Percentiles rank a stretch among this genome's conserved stretches.
Conservation (phyloP, 768 basidiomycete species). For the Suillus lakei region DNA sequence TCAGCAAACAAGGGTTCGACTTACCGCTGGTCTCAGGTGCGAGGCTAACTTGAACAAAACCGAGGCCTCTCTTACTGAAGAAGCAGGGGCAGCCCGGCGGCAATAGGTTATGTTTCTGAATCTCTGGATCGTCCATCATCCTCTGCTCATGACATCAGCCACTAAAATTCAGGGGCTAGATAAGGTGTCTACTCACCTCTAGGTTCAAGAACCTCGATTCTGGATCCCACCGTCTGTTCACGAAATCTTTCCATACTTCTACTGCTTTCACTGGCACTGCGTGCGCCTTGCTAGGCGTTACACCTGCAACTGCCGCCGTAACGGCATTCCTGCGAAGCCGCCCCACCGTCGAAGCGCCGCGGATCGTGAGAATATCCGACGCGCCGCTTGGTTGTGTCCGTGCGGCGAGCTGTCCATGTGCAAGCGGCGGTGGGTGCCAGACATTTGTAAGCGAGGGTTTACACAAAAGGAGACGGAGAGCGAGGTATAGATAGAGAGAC, state of each 20-base stretch:
- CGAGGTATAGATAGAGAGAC: slow-evolving; percentile 17
- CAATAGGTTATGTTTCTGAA: slow-evolving; percentile 71
- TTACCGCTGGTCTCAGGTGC: slow-evolving; percentile 75
- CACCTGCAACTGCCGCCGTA: slow-evolving; percentile 26
- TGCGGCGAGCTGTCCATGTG: slow-evolving; percentile 43
- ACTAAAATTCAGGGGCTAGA: neutral
- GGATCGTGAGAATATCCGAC: slow-evolving; percentile 64
- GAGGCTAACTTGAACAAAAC: slow-evolving; percentile 91
- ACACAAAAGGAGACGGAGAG: slow-evolving; percentile 33
- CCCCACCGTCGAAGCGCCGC: slow-evolving; percentile 64
- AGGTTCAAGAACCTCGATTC: slow-evolving; percentile 77
- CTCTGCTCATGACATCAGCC: slow-evolving; percentile 49
- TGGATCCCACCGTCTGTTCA: slow-evolving; percentile 73
- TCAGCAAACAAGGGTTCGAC: slow-evolving; percentile 16
- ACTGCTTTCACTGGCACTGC: slow-evolving; percentile 45
- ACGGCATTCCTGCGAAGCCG: slow-evolving; percentile 67
- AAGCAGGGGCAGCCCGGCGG: slow-evolving; percentile 73
- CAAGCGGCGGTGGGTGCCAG: slow-evolving; percentile 32
- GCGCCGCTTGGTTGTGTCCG: slow-evolving; percentile 41
- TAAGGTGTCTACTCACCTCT: slow-evolving; percentile 61
- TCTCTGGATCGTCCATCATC: slow-evolving; percentile 76
- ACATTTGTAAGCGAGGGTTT: slow-evolving; percentile 22
- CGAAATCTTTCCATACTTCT: slow-evolving; percentile 78
- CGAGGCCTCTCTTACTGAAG: slow-evolving; percentile 66
- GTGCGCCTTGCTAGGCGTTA: slow-evolving; percentile 17